Evolutionary conservation across 225 moss, liverwort and hornwort genomes (phyloP).

Genomic region (Rhytidiadelphus loreus): DNA sequence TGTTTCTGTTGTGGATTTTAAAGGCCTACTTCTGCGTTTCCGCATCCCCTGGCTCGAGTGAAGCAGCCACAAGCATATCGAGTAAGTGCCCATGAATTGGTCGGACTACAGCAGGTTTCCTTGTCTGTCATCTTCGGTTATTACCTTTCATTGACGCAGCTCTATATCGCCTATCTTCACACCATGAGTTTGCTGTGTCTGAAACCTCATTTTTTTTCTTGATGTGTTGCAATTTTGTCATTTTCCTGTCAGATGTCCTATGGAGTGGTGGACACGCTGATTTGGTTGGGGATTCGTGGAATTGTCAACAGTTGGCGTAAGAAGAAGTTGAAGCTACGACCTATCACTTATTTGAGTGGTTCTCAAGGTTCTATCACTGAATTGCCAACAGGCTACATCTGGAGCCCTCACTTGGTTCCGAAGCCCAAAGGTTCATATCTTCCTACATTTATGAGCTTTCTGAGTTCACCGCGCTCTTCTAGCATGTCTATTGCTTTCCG

Average conservation of each 20-base stretch:
- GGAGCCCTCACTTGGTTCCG: conserved; percentile 69
- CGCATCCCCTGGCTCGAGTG: conserved; percentile 58
- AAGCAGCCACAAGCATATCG: conserved; percentile 53
- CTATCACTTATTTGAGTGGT: conserved; percentile 57
- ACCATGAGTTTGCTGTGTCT: neutral
- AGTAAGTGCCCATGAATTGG: conserved; percentile 25
- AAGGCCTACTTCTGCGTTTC: conserved; percentile 55
- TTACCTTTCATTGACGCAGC: neutral
- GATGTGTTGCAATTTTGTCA: neutral
- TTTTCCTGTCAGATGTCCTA: conserved; percentile 46
- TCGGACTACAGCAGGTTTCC: neutral
- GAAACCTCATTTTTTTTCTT: neutral
- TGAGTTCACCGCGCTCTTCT: neutral
- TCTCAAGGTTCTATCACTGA: conserved; percentile 60
- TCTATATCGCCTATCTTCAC: neutral
- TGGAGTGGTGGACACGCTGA: conserved; percentile 55
- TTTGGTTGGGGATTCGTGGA: conserved; percentile 62
- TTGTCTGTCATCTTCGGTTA: neutral
- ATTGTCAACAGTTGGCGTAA: conserved; percentile 56
- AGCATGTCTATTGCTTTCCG: neutral
- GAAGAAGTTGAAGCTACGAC: conserved; percentile 52
- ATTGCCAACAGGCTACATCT: conserved; percentile 56
- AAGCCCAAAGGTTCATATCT: conserved; percentile 40
- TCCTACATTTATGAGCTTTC: neutral
- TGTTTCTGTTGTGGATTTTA: conserved; percentile 1